Conservation (phyloP, 2,329 filamentous ascomycete species). For the Monilinia aucupariae region DNA sequence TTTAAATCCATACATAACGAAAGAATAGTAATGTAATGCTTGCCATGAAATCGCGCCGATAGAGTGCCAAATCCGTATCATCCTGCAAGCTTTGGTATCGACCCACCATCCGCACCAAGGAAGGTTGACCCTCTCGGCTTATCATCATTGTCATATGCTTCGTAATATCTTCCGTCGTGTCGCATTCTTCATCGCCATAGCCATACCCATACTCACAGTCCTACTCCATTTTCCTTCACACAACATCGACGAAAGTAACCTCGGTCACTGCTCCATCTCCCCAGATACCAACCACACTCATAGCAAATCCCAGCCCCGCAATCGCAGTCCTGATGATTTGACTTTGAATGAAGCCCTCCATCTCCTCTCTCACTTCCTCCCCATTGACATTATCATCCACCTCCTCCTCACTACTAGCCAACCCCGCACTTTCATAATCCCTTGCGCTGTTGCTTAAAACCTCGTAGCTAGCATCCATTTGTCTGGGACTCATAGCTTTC, state of each 20-base stretch:
- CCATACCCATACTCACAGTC: not conserved
- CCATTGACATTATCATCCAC: conserved; percentile 47
- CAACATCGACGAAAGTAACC: conserved; percentile 26
- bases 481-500: conserved; percentile 16
- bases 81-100: not conserved
- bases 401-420: conserved; percentile 44
- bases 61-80: not conserved
- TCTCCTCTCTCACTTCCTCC: conserved; percentile 54
- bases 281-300: conserved; percentile 62
- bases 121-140: not conserved
- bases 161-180: not conserved
- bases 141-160: not conserved
- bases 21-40: conserved; percentile 7
- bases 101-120: not conserved
- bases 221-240: not conserved
- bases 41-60: not conserved
- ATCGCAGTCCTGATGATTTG: conserved; percentile 51
- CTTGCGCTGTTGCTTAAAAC: conserved; percentile 44
- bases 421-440: conserved; percentile 47
- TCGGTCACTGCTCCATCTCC: conserved; percentile 48
- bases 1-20: not conserved
- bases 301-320: conserved; percentile 51
- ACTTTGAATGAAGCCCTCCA: conserved; percentile 50
- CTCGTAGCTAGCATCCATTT: conserved; percentile 68
- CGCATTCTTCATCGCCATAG: not conserved